phyloP scores from a whole-genome alignment of 2,329 filamentous ascomycete genomes.

The Elsinoe batatas region DNA sequence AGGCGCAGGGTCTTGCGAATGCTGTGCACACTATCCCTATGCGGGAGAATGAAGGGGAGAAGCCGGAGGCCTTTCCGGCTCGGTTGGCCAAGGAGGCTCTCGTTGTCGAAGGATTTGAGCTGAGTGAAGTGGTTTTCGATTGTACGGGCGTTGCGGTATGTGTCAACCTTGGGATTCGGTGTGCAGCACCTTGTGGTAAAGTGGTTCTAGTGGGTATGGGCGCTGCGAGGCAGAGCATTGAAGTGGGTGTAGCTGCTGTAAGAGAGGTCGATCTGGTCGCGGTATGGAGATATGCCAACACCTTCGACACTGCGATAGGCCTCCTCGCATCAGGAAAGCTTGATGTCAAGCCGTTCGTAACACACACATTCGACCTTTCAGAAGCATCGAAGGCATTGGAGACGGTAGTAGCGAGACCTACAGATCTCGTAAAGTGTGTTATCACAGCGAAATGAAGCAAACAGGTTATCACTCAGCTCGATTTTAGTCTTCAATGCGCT shows the following conservation, averaged over 20 bases:
- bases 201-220: constrained; percentile 9
- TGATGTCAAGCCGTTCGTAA: background rate
- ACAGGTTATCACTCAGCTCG: too few species aligned
- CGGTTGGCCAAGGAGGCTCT: background rate
- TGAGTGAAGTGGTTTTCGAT: constrained; percentile 27
- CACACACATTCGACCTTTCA: background rate
- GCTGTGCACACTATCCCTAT: constrained; percentile 18
- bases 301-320: background rate
- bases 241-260: background rate
- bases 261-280: background rate
- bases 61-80: background rate
- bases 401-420: background rate
- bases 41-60: background rate
- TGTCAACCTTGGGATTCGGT: constrained; percentile 18
- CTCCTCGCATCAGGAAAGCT: background rate
- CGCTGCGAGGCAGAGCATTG: background rate
- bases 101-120: constrained; percentile 24
- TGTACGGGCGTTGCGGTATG: constrained; percentile 28
- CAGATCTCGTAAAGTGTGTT: constrained; percentile 12
- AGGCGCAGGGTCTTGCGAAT: constrained; percentile 29
- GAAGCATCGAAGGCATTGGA: constrained; percentile 4
- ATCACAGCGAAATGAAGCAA: background rate
- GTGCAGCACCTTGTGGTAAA: background rate
- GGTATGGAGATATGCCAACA: constrained; percentile 2
- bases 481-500: background rate